Conservation (phyloP, 2,329 filamentous ascomycete genomes). For the Aquanectria penicillioides region DNA sequence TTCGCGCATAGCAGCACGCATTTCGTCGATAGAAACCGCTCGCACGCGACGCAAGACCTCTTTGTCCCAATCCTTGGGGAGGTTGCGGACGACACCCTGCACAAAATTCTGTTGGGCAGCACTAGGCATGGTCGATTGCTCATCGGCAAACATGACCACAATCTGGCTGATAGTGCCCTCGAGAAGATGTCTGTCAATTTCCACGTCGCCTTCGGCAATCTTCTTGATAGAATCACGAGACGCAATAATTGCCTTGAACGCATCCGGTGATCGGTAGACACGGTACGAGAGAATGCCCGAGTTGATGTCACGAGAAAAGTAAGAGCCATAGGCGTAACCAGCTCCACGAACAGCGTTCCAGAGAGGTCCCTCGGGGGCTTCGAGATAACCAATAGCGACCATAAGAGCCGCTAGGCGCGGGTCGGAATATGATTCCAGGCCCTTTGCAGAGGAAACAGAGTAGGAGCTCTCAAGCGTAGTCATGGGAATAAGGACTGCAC, state of each 20-base stretch:
- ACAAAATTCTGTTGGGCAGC: slow-evolving; percentile 88
- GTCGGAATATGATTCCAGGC: slow-evolving; percentile 79
- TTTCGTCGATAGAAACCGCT: slow-evolving; percentile 78
- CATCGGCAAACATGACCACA: slow-evolving; percentile 85
- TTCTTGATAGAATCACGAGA: slow-evolving; percentile 79
- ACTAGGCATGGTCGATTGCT: slow-evolving; percentile 84
- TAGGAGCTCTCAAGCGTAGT: slow-evolving; percentile 93
- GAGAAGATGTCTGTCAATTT: slow-evolving; percentile 83
- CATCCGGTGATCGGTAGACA: slow-evolving; percentile 90
- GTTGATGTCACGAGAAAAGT: slow-evolving; percentile 81
- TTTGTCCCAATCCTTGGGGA: slow-evolving; percentile 81
- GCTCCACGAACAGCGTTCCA: slow-evolving; percentile 95
- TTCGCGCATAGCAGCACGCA: slow-evolving; percentile 77
- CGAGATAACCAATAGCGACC: slow-evolving; percentile 90
- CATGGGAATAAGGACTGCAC: slow-evolving; percentile 87
- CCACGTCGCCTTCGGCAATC: slow-evolving; percentile 75
- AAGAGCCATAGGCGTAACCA: slow-evolving; percentile 89
- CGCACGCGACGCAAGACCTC: slow-evolving; percentile 81
- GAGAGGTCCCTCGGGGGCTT: slow-evolving; percentile 91
- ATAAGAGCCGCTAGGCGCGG: slow-evolving; percentile 83
- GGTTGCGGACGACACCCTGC: slow-evolving; percentile 78
- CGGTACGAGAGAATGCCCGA: slow-evolving; percentile 84
- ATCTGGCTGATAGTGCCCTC: slow-evolving; percentile 93
- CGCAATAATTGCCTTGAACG: slow-evolving; percentile 84
- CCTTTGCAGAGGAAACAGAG: slow-evolving; percentile 78